Evolutionary conservation across 306 rosid genomes (phyloP).

Genomic region (Rubus parviflorus): DNA sequence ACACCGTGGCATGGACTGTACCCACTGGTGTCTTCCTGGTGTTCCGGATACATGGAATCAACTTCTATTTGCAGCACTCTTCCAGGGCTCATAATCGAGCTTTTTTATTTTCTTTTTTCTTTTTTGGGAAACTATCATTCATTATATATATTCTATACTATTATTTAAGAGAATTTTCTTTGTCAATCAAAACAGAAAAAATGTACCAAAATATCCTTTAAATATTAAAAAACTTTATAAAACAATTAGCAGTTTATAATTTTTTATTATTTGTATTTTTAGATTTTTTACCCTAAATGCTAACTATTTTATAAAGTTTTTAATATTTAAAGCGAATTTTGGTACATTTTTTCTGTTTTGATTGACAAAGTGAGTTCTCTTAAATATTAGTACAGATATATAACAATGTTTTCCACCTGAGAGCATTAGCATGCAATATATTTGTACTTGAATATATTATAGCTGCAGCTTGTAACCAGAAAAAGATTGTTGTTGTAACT

Average conservation of each 20-base stretch:
- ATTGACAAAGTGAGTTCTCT: too few relatives aligned
- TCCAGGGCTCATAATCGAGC: neutral
- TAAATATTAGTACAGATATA: neutral
- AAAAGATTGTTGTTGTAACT: neutral
- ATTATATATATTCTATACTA: neutral
- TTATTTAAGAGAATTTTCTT: too few relatives aligned
- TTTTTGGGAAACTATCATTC: neutral
- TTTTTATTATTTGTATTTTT: too few relatives aligned
- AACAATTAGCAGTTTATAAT: too few relatives aligned
- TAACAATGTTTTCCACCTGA: neutral
- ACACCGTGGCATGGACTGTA: constrained; percentile 21
- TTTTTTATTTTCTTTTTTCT: neutral
- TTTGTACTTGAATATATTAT: neutral
- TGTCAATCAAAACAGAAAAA: too few relatives aligned
- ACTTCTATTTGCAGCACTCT: constrained; percentile 16
- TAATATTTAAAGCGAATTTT: too few relatives aligned
- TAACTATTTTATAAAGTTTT: too few relatives aligned
- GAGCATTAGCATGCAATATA: neutral
- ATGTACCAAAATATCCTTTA: too few relatives aligned
- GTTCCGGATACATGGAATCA: constrained; percentile 35
- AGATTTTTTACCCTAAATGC: too few relatives aligned
- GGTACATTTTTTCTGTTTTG: too few relatives aligned
- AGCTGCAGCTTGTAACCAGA: neutral
- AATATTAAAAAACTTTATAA: too few relatives aligned
- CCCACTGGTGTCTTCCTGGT: constrained; percentile 35